These are phyloP conservation scores for Saccharomycopsis fibuligera DNA, from an alignment of 805 yeast genomes.

Conservation along the genomic window DNA sequence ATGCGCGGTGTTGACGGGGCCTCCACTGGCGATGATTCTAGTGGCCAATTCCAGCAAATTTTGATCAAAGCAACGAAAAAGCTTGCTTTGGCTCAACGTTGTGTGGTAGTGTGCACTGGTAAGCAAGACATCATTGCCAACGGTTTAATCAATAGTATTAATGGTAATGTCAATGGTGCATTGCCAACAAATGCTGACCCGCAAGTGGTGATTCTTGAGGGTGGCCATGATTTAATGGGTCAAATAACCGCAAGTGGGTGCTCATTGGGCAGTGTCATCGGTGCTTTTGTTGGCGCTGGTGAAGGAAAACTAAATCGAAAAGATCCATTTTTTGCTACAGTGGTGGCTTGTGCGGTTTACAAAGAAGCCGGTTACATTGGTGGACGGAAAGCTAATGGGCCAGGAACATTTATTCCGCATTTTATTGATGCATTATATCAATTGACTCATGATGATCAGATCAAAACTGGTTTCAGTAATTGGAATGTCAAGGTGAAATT, in stretches of 20 bases:
- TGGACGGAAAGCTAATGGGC: conserved; percentile 36
- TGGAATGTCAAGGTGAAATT: too few species aligned
- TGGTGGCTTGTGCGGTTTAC: conserved; percentile 50
- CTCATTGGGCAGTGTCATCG: conserved; percentile 67
- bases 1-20: conserved; percentile 74
- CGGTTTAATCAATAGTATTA: conserved; percentile 33
- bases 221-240: conserved; percentile 61
- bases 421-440: conserved; percentile 40
- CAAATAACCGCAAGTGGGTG: conserved; percentile 80
- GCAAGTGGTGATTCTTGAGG: conserved; percentile 32
- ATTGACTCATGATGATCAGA: too few species aligned
- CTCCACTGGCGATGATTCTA: conserved; percentile 20
- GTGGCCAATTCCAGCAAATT: conserved; percentile 23
- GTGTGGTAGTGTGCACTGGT: conserved; percentile 73
- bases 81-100: conserved; percentile 44
- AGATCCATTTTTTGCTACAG: conserved; percentile 40
- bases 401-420: conserved; percentile 46
- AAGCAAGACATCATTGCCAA: conserved; percentile 43
- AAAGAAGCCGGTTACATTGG: conserved; percentile 59
- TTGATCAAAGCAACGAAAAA: conserved; percentile 37
- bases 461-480: too few species aligned
- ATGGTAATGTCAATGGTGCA: too few species aligned
- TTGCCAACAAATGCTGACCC: conserved; percentile 24
- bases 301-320: conserved; percentile 26
- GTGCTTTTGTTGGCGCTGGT: conserved; percentile 46